A percentile compares a stretch with the other conserved stretches of the same genome.
Conservation (phyloP, 164 flowering plant genomes). For the Kalanchoe fedtschenkoi region DNA sequence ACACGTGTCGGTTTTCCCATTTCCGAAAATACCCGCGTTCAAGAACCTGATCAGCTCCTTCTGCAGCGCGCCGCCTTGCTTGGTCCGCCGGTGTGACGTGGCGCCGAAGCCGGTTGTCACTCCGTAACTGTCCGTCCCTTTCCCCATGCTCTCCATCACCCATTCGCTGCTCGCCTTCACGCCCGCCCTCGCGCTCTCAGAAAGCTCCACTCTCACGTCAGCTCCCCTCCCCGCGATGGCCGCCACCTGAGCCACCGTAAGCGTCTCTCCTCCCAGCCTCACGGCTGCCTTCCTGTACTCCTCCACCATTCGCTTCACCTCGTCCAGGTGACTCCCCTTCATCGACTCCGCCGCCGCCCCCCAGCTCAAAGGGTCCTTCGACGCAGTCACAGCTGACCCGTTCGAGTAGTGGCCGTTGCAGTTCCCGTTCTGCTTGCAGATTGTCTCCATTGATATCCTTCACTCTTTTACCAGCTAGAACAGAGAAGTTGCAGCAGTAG, state of each 20-base stretch:
- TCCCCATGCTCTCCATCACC: too few species aligned
- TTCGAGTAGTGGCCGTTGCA: too few species aligned
- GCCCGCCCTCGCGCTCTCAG: neutral
- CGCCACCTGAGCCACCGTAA: too few species aligned
- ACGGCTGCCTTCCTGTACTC: neutral
- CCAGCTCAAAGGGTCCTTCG: neutral
- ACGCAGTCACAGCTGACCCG: neutral
- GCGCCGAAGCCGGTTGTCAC: constrained; percentile 49
- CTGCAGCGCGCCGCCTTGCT: constrained; percentile 10
- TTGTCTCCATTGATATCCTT: too few species aligned
- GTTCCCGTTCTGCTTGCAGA: too few species aligned
- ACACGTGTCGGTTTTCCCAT: constrained; percentile 21
- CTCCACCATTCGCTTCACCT: neutral
- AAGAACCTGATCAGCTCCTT: too few species aligned
- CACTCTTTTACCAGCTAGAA: too few species aligned
- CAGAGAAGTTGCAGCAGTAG: too few species aligned
- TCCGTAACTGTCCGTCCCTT: too few species aligned
- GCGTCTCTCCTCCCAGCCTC: neutral
- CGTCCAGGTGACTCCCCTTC: too few species aligned
- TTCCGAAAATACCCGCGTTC: constrained; percentile 32
- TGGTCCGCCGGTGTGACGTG: constrained; percentile 34
- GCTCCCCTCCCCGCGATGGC: too few species aligned
- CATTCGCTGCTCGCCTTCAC: too few species aligned
- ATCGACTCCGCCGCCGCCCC: neutral
- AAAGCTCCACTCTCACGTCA: neutral